Conservation (phyloP, 176 grass and related monocot species). For the Bolboschoenus planiculmis region DNA sequence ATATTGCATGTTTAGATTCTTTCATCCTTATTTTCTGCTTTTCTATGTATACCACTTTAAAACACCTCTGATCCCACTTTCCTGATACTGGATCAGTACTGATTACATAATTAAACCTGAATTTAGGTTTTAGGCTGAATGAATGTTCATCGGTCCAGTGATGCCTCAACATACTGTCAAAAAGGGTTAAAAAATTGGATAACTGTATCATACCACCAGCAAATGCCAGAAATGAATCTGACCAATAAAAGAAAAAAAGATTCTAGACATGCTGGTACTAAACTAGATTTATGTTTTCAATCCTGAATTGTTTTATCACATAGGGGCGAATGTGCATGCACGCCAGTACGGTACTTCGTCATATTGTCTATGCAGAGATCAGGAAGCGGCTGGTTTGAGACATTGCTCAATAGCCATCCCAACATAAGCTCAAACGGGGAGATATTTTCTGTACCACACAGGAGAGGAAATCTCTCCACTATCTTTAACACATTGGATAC, state of each 20-base stretch:
- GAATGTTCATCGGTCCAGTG: neutral
- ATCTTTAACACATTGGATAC: conserved; percentile 64
- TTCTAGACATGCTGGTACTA: neutral
- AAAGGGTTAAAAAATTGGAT: neutral
- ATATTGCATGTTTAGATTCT: neutral
- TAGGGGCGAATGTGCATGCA: conserved; percentile 75
- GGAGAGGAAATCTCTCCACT: conserved; percentile 53
- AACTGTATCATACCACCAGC: neutral
- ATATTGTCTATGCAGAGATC: conserved; percentile 96
- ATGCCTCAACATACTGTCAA: neutral
- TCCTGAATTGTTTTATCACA: conserved; percentile 1
- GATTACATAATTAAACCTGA: neutral
- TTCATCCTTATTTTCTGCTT: conserved; percentile 15
- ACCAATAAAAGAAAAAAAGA: neutral
- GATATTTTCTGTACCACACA: conserved; percentile 54
- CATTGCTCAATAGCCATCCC: conserved; percentile 89
- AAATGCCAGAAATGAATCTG: neutral
- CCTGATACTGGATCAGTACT: neutral
- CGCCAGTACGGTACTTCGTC: conserved; percentile 65
- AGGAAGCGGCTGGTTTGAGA: conserved; percentile 96
- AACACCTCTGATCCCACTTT: neutral
- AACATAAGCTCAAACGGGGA: conserved; percentile 94
- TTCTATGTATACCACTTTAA: neutral
- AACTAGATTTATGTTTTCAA: neutral
- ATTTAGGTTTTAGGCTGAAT: neutral